A percentile compares a stretch with the other conserved stretches of the same genome.
Conservation (phyloP, 2,329 filamentous ascomycete species). For the Fusarium domesticum region DNA sequence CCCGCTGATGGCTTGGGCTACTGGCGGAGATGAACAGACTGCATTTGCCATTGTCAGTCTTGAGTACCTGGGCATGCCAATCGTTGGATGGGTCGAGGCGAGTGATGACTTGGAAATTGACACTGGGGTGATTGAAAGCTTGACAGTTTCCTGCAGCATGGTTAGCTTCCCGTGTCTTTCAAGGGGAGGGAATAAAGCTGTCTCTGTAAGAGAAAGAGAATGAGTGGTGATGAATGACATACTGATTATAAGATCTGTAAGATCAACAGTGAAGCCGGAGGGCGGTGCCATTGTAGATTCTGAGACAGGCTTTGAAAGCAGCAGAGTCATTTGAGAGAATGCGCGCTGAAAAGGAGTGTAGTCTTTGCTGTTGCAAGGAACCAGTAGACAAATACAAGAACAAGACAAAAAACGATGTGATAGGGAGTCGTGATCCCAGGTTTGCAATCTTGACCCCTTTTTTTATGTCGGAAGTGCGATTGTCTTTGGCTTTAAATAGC, state of each 20-base stretch:
- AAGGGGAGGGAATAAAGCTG: too few species aligned
- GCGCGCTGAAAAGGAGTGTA: neutral
- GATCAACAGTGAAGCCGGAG: neutral
- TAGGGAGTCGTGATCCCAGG: too few species aligned
- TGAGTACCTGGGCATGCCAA: constrained; percentile 29
- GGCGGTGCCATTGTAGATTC: neutral
- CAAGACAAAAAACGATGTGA: neutral
- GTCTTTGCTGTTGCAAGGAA: too few species aligned
- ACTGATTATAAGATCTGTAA: neutral
- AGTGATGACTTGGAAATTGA: neutral
- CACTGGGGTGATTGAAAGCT: neutral
- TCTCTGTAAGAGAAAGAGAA: neutral
- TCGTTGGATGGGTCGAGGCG: neutral
- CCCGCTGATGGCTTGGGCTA: constrained; percentile 29
- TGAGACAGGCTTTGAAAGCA: neutral
- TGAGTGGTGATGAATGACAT: neutral
- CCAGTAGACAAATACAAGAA: neutral
- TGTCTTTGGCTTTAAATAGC: neutral
- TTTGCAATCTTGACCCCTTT: too few species aligned
- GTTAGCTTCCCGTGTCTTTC: too few species aligned
- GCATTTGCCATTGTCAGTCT: constrained; percentile 26
- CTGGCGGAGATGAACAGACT: constrained; percentile 34
- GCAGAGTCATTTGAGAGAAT: neutral
- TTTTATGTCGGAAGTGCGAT: neutral
- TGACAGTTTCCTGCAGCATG: neutral